Percentiles rank a stretch among this genome's conserved stretches.
Evolutionary conservation across 805 yeast species (phyloP).

Genomic region (Candida berthetii): DNA sequence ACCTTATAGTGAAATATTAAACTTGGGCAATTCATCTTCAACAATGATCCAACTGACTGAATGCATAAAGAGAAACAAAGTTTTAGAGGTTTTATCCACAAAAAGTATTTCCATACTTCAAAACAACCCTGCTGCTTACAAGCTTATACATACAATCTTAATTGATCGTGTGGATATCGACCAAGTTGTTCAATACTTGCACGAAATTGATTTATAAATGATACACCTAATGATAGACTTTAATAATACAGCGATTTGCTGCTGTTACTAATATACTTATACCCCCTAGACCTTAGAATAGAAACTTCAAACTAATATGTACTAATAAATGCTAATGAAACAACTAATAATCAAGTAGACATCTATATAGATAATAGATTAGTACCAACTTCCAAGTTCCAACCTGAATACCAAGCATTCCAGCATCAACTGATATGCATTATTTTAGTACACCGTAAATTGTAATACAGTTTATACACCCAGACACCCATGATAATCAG

Average conservation of each 20-base stretch:
- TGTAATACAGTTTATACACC: too few relatives aligned
- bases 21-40: slow-evolving; percentile 14
- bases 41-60: slow-evolving; percentile 22
- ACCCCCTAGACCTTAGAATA: too few relatives aligned
- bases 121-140: slow-evolving; percentile 9
- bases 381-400: too few relatives aligned
- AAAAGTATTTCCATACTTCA: slow-evolving; percentile 19
- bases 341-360: too few relatives aligned
- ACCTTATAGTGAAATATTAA: slow-evolving; percentile 28
- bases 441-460: too few relatives aligned
- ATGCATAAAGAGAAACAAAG: slow-evolving; percentile 25
- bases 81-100: slow-evolving; percentile 22
- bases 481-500: slow-evolving; percentile 21
- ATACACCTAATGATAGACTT: too few relatives aligned
- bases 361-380: too few relatives aligned
- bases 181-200: slow-evolving; percentile 3
- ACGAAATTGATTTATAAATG: neutral
- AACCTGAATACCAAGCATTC: too few relatives aligned
- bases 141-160: slow-evolving; percentile 23
- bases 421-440: too few relatives aligned
- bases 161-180: slow-evolving; percentile 21
- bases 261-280: neutral
- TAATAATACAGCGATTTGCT: neutral
- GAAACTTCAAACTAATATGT: too few relatives aligned
- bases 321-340: too few relatives aligned